Base-by-base conservation (phyloP, 2,329 filamentous ascomycete species). In the Alternaria novae-zelandiae region DNA sequence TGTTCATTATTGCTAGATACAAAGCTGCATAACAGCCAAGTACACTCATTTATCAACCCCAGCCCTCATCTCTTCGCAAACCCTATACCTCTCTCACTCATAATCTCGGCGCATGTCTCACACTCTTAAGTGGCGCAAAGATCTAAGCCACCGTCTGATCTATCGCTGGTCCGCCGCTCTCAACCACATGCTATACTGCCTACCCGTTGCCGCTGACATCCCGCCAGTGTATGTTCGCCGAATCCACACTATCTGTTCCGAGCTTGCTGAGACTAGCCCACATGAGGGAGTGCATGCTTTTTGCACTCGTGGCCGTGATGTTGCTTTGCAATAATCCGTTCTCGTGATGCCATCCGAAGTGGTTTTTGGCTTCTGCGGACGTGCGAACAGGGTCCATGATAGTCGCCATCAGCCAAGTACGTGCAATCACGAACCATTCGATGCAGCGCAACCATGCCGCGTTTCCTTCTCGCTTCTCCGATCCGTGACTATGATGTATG, bases 151-250 rank as follows among this genome's bases (percentile, higher is more conserved):
- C 47, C 26, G 20, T 51, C 26, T 51, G 12, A 9, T n/a, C 23
- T n/a, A 4, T 26, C n/a, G 23, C 23, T 44, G 13, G 6, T 45
- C 36, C 23, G 21, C 25, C 23, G 7, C 11, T 10, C 12, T 25
- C 36, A 44, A 20, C 23, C 15, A 15, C 36, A 3, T 28, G 11
- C 41, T 45, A 5, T 28, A 15, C n/a, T 15, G 6, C 80, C 58
- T 79, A 76, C n/a, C 82, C 74, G 3, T 75, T 76, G 28, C 79
- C 79, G 5, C 78, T 74, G 66, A 77, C 79, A 59, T 82, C 79
- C 79, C 78, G 82, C 75, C 78, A 79, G 9, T 47, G 15, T 47
- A 26, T n/a, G 21, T 21, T n/a, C n/a, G n/a, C n/a, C n/a, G n/a
- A 26, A 17, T 26, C 8, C 13, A 47, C 3, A n/a, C 10, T 15